Percentiles rank a stretch among this genome's conserved stretches.
These are phyloP conservation scores for Lotus japonicus DNA, from an alignment of 306 rosid genomes.

Conservation along the genomic window DNA sequence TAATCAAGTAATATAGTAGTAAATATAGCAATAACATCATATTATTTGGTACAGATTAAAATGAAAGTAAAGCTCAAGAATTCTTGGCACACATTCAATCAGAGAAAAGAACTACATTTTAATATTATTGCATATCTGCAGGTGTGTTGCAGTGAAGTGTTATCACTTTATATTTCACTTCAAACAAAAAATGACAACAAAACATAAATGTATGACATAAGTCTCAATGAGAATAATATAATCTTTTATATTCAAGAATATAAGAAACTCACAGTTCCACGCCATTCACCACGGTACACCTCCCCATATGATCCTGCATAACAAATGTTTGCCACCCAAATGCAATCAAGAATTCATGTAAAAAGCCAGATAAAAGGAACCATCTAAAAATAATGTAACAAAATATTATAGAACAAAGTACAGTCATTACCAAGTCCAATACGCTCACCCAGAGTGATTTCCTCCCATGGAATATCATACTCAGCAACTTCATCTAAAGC, in stretches of 20 bases:
- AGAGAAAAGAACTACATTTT: background rate
- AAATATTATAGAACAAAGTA: slow-evolving; percentile 29
- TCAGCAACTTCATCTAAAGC: slow-evolving; percentile 82
- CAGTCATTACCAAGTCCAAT: slow-evolving; percentile 88
- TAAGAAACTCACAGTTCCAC: slow-evolving; percentile 83
- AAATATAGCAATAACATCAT: background rate
- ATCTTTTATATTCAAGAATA: slow-evolving; percentile 12
- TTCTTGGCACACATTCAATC: background rate
- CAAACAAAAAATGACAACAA: background rate
- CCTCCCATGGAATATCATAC: slow-evolving; percentile 89
- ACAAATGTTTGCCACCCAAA: slow-evolving; percentile 17
- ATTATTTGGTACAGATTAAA: background rate
- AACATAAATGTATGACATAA: background rate
- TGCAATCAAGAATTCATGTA: slow-evolving; percentile 9
- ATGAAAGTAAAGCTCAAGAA: background rate
- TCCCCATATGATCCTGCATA: slow-evolving; percentile 96
- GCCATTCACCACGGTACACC: slow-evolving; percentile 95
- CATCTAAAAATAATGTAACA: slow-evolving; percentile 18
- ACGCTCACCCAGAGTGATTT: slow-evolving; percentile 86
- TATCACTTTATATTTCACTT: background rate
- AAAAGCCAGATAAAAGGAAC: slow-evolving; percentile 16
- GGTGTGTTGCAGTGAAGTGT: slow-evolving; percentile 1
- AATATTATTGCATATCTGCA: background rate
- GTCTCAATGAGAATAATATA: slow-evolving; percentile 7
- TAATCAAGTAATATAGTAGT: background rate